Evolutionary conservation across 345 rosid genomes (phyloP).

Genomic region (Anacardium occidentale): DNA sequence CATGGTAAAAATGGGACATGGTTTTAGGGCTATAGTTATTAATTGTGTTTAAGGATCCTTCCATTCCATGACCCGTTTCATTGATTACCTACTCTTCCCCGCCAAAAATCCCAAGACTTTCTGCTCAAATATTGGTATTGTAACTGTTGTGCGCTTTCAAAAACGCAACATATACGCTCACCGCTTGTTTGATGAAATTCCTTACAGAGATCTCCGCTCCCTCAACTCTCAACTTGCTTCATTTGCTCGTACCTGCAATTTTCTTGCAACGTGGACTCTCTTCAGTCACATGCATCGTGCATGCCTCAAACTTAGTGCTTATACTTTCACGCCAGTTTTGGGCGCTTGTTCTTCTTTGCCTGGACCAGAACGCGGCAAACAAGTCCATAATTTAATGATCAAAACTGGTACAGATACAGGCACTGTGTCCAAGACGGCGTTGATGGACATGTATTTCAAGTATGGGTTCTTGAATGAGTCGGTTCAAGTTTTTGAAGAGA

Average conservation of each 20-base stretch:
- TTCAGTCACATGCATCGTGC: slow-evolving; percentile 41
- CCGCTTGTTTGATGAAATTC: slow-evolving; percentile 51
- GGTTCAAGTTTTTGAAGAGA: slow-evolving; percentile 48
- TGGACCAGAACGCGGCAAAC: slow-evolving; percentile 47
- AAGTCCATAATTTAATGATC: slow-evolving; percentile 70
- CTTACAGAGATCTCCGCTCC: slow-evolving; percentile 39
- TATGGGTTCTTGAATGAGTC: slow-evolving; percentile 46
- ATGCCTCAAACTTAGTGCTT: slow-evolving; percentile 40
- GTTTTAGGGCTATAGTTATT: no score
- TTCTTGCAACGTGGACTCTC: slow-evolving; percentile 50
- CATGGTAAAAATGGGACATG: no score
- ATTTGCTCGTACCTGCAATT: slow-evolving; percentile 37
- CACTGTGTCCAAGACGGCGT: slow-evolving; percentile 59
- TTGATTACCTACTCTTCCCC: not conserved
- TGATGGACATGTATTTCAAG: slow-evolving; percentile 72
- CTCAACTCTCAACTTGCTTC: slow-evolving; percentile 55
- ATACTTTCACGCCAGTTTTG: slow-evolving; percentile 71
- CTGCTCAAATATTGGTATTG: not conserved
- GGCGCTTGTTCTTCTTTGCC: slow-evolving; percentile 57
- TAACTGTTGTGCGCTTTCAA: not conserved
- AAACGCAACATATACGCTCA: slow-evolving; percentile 12
- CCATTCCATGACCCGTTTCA: not conserved
- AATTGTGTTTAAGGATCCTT: no score
- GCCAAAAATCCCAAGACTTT: slow-evolving; percentile 16
- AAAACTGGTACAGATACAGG: slow-evolving; percentile 57